Evolutionary conservation across 2,329 filamentous ascomycete genomes (phyloP), one percentile per base, ranked within the genome.

Genomic region (Colletotrichum tropicale): DNA sequence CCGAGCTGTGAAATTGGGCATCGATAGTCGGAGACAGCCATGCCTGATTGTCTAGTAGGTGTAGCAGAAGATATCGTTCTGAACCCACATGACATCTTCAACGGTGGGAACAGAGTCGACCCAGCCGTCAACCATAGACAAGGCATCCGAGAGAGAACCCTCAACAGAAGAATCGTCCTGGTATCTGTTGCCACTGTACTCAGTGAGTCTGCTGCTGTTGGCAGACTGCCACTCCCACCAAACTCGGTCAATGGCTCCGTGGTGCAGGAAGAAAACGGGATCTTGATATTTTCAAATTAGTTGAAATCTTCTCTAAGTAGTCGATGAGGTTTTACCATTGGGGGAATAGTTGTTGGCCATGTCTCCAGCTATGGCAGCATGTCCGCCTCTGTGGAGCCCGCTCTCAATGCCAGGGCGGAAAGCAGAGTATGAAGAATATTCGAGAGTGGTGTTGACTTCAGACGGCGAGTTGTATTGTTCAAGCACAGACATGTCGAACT

Each of bases 181-280:
- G 1, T 43, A 38, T 34, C 61, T 21, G 21, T 34, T 66, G 9
- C 64, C 64, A 2, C 38, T 38, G 30, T 66, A 66, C 26, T 66
- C 24, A 21, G 28, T 48, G 26, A 66, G 24, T n/a, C 38, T 48
- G 24, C 38, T 43, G 18, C 38, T 38, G 16, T 28, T 28, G 36
- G 36, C 64, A 26, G 18, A 26, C 75, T 81, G 79, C 80, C 80
- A 81, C n/a, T 78, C 72, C 24, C 77, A 76, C 79, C 79, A 81
- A 71, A 80, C 74, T 26, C 78, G 78, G 70, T 81, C 80, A 56
- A 81, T 78, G 77, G 79, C 79, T 10, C 76, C 75, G 56, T 81
- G 80, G 65, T 80, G 80, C 8, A 79, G 67, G 73, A 80, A 85
- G 75, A 85, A 85, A 12, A 76, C 79, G 28, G 83, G 83, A 64